A percentile compares a stretch with the other conserved stretches of the same genome.
Conservation (phyloP, 331 rosid genomes). For the Malus hybrid region DNA sequence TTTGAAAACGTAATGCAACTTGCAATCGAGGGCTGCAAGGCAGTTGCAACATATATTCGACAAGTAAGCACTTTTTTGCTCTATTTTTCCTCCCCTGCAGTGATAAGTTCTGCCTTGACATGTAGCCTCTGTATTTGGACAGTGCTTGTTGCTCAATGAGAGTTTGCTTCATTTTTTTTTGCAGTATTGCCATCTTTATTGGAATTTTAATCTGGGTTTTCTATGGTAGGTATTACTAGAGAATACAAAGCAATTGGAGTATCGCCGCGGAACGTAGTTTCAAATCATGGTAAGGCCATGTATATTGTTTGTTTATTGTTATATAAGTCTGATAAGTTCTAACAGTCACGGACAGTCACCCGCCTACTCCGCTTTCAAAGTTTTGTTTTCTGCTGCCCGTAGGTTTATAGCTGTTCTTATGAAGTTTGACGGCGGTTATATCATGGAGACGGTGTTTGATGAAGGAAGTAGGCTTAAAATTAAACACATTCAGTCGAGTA, state of each 20-base stretch:
- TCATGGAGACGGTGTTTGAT: constrained; percentile 60
- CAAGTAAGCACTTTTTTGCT: constrained; percentile 39
- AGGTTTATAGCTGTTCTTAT: constrained; percentile 52
- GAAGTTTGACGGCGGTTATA: constrained; percentile 61
- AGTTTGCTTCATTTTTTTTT: too few relatives aligned
- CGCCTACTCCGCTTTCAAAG: neutral
- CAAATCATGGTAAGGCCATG: constrained; percentile 3
- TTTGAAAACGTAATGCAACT: constrained; percentile 87
- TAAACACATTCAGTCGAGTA: constrained; percentile 48
- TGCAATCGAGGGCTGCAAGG: constrained; percentile 92
- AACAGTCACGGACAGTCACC: neutral
- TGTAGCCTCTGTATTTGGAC: neutral
- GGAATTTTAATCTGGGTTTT: neutral
- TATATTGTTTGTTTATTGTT: neutral
- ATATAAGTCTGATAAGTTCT: neutral
- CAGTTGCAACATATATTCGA: constrained; percentile 66
- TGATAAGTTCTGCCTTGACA: neutral
- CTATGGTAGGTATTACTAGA: constrained; percentile 52
- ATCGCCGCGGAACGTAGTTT: constrained; percentile 47
- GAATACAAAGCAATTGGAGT: constrained; percentile 72
- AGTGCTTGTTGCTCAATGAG: too few relatives aligned
- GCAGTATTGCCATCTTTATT: too few relatives aligned
- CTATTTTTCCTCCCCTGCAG: too few relatives aligned
- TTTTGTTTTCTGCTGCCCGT: neutral
- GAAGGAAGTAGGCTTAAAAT: constrained; percentile 51